Conservation (phyloP, 306 rosid species). For the Gastrolobium villosum region DNA sequence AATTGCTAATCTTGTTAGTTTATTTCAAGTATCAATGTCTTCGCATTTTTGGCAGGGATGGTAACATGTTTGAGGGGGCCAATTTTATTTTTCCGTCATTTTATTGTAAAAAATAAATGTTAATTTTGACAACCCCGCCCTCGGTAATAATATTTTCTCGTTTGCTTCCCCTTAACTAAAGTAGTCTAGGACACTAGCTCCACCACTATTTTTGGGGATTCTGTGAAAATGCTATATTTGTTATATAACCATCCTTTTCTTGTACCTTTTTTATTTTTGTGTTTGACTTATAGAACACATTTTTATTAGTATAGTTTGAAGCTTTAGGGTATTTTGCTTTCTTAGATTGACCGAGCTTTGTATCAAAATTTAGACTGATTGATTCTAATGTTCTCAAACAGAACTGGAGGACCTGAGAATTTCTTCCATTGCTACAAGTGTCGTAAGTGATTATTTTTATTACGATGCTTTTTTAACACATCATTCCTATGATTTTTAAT, state of each 20-base stretch:
- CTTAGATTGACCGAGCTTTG: not conserved
- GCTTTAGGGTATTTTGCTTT: not conserved
- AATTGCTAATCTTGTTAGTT: constrained; percentile 21
- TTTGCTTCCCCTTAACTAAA: not conserved
- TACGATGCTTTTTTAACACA: not conserved
- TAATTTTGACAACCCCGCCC: not conserved
- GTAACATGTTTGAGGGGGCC: not conserved
- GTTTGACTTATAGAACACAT: not conserved
- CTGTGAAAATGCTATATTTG: not conserved
- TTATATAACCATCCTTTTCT: not conserved
- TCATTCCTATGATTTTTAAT: constrained; percentile 3
- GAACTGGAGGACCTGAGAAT: constrained; percentile 79
- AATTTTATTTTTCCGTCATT: not conserved
- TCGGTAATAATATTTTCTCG: constrained; percentile 11
- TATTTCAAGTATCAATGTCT: not conserved
- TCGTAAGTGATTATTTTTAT: constrained; percentile 58
- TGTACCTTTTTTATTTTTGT: not conserved
- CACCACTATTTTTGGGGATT: not conserved
- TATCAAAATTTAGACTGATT: constrained; percentile 27
- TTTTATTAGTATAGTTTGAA: not conserved
- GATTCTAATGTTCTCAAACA: constrained; percentile 45
- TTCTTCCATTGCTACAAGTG: constrained; percentile 86
- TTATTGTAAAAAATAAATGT: not conserved
- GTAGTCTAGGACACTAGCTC: not conserved
- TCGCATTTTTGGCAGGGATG: not conserved